phyloP scores from a whole-genome alignment of 2,329 filamentous ascomycete genomes.

The Paecilomyces niveus region DNA sequence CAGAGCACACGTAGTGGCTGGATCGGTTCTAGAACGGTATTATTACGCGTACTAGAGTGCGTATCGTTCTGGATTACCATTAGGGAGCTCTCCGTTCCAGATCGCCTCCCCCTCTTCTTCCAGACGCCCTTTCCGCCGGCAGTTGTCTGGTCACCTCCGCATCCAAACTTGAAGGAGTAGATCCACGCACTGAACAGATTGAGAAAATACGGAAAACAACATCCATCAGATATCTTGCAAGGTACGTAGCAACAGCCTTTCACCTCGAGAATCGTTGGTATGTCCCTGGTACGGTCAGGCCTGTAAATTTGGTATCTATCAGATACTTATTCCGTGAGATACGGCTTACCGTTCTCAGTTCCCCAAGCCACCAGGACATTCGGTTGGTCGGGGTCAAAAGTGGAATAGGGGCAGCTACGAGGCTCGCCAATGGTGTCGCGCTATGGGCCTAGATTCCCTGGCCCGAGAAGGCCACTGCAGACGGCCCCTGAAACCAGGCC shows the following conservation, averaged over 20 bases:
- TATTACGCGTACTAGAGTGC: background rate
- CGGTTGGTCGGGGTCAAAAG: background rate
- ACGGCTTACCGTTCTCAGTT: background rate
- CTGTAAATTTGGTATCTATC: background rate
- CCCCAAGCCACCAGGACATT: background rate
- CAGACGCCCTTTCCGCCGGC: background rate
- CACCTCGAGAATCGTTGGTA: background rate
- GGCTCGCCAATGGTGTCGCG: constrained; percentile 5
- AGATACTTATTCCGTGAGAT: background rate
- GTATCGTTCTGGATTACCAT: background rate
- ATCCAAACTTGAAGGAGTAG: no score
- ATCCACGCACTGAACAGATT: no score
- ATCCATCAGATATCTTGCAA: background rate
- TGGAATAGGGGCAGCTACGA: constrained; percentile 5
- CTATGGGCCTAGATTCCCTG: constrained; percentile 13
- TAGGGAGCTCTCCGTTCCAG: background rate
- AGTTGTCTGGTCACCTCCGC: background rate
- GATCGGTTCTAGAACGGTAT: background rate
- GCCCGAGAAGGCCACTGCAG: constrained; percentile 20
- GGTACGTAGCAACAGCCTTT: background rate
- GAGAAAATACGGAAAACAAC: background rate
- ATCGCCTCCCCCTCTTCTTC: background rate
- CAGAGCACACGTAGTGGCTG: background rate
- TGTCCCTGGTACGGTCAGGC: background rate
- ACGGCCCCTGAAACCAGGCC: constrained; percentile 26